Percentiles rank a stretch among this genome's conserved stretches.
phyloP scores from a whole-genome alignment of 2,329 filamentous ascomycete genomes.

The Elsinoe arachidis region DNA sequence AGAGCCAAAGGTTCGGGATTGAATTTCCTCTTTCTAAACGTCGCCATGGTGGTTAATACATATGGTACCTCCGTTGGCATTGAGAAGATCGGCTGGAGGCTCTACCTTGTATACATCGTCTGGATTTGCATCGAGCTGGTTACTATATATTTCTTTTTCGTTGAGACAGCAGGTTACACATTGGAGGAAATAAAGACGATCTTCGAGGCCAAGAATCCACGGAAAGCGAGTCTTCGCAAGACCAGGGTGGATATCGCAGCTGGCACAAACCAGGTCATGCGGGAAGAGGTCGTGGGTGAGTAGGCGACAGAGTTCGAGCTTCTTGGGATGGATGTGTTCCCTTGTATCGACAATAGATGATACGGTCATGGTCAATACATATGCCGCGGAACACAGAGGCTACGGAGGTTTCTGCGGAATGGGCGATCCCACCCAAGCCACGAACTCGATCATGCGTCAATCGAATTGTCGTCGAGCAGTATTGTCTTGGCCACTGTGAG shows the following conservation, averaged over 20 bases:
- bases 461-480: no score
- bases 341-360: no score
- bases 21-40: constrained; percentile 29
- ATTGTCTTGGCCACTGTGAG: no score
- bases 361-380: no score
- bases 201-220: constrained; percentile 33
- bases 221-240: constrained; percentile 26
- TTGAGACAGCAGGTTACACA: constrained; percentile 36
- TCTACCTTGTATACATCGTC: constrained; percentile 23
- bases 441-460: no score
- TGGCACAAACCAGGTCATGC: constrained; percentile 20
- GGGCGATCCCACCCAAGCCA: no score
- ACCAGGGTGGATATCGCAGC: neutral
- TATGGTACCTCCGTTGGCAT: constrained; percentile 20
- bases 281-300: no score
- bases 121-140: constrained; percentile 27
- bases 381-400: no score
- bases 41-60: constrained; percentile 30
- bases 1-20: constrained; percentile 37
- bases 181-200: constrained; percentile 40
- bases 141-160: constrained; percentile 29
- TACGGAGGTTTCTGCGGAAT: no score
- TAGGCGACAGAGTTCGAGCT: no score
- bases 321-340: no score
- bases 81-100: constrained; percentile 22